These are phyloP conservation scores for Neonothopanus nambi DNA, from an alignment of 1,284 basidiomycete genomes.

Conservation along the genomic window DNA sequence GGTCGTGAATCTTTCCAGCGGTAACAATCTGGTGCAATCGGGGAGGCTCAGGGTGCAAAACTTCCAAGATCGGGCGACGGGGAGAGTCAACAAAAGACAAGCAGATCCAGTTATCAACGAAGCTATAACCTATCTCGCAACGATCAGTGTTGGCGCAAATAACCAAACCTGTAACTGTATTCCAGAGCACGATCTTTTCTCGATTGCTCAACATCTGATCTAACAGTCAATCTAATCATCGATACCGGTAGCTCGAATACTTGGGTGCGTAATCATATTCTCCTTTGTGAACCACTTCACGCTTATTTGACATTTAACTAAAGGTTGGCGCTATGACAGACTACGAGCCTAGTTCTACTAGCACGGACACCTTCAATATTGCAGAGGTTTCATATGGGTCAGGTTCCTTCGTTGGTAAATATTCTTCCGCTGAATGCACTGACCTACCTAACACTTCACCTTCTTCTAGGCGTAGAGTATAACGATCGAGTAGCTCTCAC, in stretches of 20 bases:
- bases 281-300: not conserved
- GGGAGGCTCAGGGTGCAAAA: constrained; percentile 1
- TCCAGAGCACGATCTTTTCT: too few relatives aligned
- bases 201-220: not conserved
- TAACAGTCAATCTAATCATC: constrained; percentile 41
- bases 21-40: constrained; percentile 3
- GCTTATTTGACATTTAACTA: not conserved
- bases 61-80: not conserved
- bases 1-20: constrained; percentile 2
- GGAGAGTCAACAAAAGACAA: not conserved
- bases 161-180: not conserved
- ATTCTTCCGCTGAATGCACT: not conserved
- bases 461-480: constrained; percentile 2
- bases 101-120: constrained; percentile 3
- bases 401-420: constrained; percentile 1
- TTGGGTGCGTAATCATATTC: constrained; percentile 36
- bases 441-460: not conserved
- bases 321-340: not conserved
- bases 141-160: not conserved
- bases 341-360: not conserved
- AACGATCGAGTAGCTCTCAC: constrained; percentile 33
- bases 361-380: constrained; percentile 1
- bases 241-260: constrained; percentile 50
- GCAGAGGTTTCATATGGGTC: constrained; percentile 5
- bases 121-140: constrained; percentile 3